These are phyloP conservation scores for Elsinoe perseae DNA, from an alignment of 2,329 filamentous ascomycete genomes.

Conservation along the genomic window DNA sequence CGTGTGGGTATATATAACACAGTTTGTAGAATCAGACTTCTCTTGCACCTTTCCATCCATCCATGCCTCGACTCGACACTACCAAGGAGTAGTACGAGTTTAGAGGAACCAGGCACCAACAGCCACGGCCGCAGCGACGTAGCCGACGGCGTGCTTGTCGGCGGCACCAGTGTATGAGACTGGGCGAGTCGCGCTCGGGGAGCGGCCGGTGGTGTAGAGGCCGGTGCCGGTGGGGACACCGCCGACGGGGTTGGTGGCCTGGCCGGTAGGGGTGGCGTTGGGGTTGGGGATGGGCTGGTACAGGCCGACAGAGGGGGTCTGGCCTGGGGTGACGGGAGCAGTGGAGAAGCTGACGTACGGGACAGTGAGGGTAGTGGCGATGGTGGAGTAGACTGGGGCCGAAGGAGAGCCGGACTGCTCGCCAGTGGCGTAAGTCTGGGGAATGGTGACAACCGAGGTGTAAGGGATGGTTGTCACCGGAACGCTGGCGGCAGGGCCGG, in stretches of 20 bases:
- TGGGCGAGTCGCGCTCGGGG: slow-evolving; percentile 18
- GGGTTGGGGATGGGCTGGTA: slow-evolving; percentile 28
- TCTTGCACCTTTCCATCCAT: neutral
- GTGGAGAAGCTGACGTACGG: slow-evolving; percentile 41
- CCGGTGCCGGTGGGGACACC: slow-evolving; percentile 18
- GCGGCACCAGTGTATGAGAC: slow-evolving; percentile 22
- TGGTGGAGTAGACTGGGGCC: slow-evolving; percentile 26
- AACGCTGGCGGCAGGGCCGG: slow-evolving; percentile 5
- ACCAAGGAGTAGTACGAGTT: neutral
- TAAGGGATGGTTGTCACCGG: slow-evolving; percentile 36
- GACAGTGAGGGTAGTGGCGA: slow-evolving; percentile 38
- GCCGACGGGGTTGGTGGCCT: slow-evolving; percentile 15
- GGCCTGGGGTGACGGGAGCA: slow-evolving; percentile 24
- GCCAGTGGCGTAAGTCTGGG: slow-evolving; percentile 32
- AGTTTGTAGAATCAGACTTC: neutral
- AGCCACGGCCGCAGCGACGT: slow-evolving; percentile 21
- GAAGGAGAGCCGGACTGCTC: slow-evolving; percentile 25
- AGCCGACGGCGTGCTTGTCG: slow-evolving; percentile 19
- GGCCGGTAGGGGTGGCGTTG: slow-evolving; percentile 22
- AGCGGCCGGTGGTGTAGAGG: slow-evolving; percentile 20
- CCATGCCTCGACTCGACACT: neutral
- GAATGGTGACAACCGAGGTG: slow-evolving; percentile 30
- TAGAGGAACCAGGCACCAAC: slow-evolving; percentile 22
- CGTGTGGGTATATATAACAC: slow-evolving; percentile 10
- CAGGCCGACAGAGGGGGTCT: slow-evolving; percentile 29